phyloP scores from a whole-genome alignment of 306 rosid genomes.

The Astragalus glycyphyllos region DNA sequence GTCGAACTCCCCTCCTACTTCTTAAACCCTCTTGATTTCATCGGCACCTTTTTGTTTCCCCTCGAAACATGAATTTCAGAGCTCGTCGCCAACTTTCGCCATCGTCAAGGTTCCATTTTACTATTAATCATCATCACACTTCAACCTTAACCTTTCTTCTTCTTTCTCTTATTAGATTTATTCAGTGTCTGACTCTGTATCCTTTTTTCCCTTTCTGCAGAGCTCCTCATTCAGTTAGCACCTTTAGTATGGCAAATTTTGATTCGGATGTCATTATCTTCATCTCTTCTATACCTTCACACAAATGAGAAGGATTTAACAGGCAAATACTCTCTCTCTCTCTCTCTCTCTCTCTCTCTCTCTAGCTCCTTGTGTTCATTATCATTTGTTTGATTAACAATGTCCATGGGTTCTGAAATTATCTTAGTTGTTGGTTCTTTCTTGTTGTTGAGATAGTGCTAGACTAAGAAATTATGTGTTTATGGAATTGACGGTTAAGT shows the following conservation, averaged over 20 bases:
- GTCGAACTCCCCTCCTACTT: neutral
- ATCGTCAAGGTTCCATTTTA: slow-evolving; percentile 51
- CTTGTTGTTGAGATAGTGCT: slow-evolving; percentile 8
- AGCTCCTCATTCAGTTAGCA: slow-evolving; percentile 33
- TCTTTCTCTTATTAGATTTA: neutral
- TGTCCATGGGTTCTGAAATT: slow-evolving; percentile 13
- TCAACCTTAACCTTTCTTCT: neutral
- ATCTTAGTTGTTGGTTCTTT: neutral
- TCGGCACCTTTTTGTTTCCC: slow-evolving; percentile 6
- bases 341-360: slow-evolving; percentile 1
- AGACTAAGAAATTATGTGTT: neutral
- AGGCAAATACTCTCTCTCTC: slow-evolving; percentile 40
- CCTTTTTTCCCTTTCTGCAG: slow-evolving; percentile 28
- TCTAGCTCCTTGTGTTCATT: slow-evolving; percentile 2
- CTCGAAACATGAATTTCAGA: slow-evolving; percentile 44
- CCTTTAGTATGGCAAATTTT: slow-evolving; percentile 18
- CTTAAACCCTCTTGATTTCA: slow-evolving; percentile 47
- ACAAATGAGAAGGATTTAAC: slow-evolving; percentile 42
- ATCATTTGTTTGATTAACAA: slow-evolving; percentile 18
- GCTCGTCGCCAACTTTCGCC: slow-evolving; percentile 39
- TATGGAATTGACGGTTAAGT: neutral
- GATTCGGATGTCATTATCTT: slow-evolving; percentile 38
- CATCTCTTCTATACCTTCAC: slow-evolving; percentile 29
- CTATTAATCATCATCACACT: neutral
- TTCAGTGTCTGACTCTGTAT: slow-evolving; percentile 2